phyloP scores from a whole-genome alignment of 2,329 filamentous ascomycete genomes.

The Endocalyx cinctus region DNA sequence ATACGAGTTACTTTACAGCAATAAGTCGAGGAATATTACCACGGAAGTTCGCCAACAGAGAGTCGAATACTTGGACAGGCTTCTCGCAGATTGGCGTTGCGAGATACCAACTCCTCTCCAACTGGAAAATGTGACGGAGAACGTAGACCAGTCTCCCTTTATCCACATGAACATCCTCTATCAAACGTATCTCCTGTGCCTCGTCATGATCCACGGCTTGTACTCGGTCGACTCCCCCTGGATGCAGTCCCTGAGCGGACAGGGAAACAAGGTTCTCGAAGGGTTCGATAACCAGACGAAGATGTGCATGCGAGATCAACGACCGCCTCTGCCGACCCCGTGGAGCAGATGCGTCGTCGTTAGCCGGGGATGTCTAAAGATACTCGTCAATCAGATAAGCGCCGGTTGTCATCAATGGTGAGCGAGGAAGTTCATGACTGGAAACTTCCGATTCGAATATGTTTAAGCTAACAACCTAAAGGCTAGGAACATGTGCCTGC shows the following conservation, averaged over 20 bases:
- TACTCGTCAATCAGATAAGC: constrained; percentile 11
- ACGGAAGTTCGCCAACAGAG: constrained; percentile 23
- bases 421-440: too few relatives aligned
- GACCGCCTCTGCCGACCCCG: constrained; percentile 11
- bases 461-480: constrained; percentile 5
- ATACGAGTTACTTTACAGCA: constrained; percentile 35
- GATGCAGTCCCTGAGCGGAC: constrained; percentile 28
- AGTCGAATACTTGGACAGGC: constrained; percentile 17
- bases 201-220: constrained; percentile 34
- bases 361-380: constrained; percentile 17
- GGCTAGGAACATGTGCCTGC: constrained; percentile 19
- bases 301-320: constrained; percentile 9
- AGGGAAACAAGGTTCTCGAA: constrained; percentile 20
- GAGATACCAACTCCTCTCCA: constrained; percentile 29
- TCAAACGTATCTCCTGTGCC: constrained; percentile 31
- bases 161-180: constrained; percentile 33
- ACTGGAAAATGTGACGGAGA: constrained; percentile 27
- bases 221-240: constrained; percentile 34
- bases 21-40: constrained; percentile 20
- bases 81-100: constrained; percentile 33
- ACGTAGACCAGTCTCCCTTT: constrained; percentile 23
- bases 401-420: constrained; percentile 15
- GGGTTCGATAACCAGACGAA: constrained; percentile 14
- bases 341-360: constrained; percentile 17
- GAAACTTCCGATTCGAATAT: too few relatives aligned